Percentiles rank a stretch among this genome's conserved stretches.
phyloP scores from a whole-genome alignment of 768 basidiomycete genomes.

The Albatrellus ellisii region DNA sequence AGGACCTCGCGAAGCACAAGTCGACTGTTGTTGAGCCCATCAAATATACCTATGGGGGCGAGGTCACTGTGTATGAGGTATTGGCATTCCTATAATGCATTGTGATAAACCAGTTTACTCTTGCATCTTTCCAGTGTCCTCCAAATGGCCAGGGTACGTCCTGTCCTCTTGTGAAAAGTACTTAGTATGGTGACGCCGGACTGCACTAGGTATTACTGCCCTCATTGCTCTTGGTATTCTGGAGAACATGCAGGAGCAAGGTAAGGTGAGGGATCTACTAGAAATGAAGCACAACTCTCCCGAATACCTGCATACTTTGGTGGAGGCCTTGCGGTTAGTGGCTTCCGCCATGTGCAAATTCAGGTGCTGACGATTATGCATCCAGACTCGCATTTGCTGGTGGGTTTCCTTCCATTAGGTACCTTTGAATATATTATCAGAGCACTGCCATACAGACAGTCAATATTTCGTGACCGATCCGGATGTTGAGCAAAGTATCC shows the following conservation, averaged over 20 bases:
- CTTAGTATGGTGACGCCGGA: background rate
- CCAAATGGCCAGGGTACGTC: constrained; percentile 82
- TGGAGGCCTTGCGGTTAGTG: constrained; percentile 70
- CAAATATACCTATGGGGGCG: constrained; percentile 73
- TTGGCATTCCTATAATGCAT: no score
- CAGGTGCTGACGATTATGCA: background rate
- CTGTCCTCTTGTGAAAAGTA: background rate
- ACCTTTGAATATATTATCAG: background rate
- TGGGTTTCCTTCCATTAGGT: constrained; percentile 19
- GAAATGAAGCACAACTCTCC: constrained; percentile 86
- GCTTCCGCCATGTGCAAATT: background rate
- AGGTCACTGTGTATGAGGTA: constrained; percentile 89
- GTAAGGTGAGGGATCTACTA: constrained; percentile 50
- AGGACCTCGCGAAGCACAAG: constrained; percentile 80
- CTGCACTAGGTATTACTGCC: constrained; percentile 62
- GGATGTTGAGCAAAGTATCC: constrained; percentile 57
- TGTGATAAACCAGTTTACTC: no score
- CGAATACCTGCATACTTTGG: constrained; percentile 76
- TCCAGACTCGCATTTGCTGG: constrained; percentile 53
- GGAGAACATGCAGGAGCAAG: constrained; percentile 70
- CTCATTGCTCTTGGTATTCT: constrained; percentile 88
- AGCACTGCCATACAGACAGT: constrained; percentile 37
- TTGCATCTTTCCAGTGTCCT: constrained; percentile 66
- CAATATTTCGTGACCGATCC: constrained; percentile 92
- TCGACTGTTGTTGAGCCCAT: constrained; percentile 82